These are phyloP conservation scores for Pulicaria dysenterica DNA, from an alignment of 129 eudicot genomes.

Conservation along the genomic window DNA sequence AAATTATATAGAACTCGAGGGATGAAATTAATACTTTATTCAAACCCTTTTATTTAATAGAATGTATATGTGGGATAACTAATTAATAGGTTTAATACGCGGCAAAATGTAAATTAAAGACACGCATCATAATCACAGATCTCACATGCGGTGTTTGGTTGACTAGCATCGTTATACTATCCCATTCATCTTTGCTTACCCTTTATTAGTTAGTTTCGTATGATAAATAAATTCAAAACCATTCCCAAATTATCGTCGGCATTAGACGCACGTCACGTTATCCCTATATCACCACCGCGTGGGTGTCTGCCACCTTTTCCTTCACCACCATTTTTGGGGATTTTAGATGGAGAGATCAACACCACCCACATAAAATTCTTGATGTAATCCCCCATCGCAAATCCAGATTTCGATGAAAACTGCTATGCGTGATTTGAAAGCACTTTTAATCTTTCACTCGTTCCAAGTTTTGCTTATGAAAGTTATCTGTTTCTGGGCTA, in stretches of 20 bases:
- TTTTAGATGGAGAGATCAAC: constrained; percentile 18
- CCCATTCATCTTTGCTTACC: too few relatives aligned
- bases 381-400: not conserved
- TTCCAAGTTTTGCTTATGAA: constrained; percentile 2
- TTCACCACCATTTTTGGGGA: constrained; percentile 35
- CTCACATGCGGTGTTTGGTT: too few relatives aligned
- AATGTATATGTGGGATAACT: too few relatives aligned
- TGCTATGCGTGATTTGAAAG: not conserved
- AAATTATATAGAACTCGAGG: too few relatives aligned
- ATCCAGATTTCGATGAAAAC: constrained; percentile 2
- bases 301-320: constrained; percentile 39
- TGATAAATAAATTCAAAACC: not conserved
- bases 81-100: too few relatives aligned
- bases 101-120: too few relatives aligned
- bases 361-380: constrained; percentile 29
- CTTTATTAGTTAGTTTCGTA: too few relatives aligned
- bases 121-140: too few relatives aligned
- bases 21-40: too few relatives aligned
- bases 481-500: not conserved
- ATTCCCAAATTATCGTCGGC: not conserved
- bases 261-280: constrained; percentile 34
- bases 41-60: too few relatives aligned
- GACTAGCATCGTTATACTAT: too few relatives aligned
- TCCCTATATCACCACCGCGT: constrained; percentile 31
- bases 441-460: not conserved